Evolutionary conservation across 2,329 filamentous ascomycete genomes (phyloP).

Genomic region (Colletotrichum cordylinicola): DNA sequence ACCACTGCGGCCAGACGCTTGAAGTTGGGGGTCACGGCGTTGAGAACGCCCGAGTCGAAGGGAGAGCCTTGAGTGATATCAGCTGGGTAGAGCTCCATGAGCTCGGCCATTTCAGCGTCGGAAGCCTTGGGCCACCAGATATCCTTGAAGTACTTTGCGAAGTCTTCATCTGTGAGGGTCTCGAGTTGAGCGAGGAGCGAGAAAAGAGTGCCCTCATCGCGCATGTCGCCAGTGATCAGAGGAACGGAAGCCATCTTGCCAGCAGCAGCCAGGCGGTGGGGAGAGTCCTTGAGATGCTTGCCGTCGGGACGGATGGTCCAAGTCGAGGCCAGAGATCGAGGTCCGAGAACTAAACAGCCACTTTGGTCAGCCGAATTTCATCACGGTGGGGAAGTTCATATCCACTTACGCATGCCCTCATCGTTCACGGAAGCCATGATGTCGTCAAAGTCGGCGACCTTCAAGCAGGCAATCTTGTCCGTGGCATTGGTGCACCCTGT

Average conservation of each 20-base stretch:
- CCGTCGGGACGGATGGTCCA: neutral
- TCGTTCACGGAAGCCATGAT: constrained; percentile 2
- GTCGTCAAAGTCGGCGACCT: neutral
- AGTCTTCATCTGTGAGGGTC: neutral
- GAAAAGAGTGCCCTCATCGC: constrained; percentile 72
- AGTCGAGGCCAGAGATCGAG: neutral
- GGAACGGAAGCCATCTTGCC: constrained; percentile 46
- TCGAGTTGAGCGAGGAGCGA: constrained; percentile 40
- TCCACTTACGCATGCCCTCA: constrained; percentile 3
- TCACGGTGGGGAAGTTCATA: too few relatives aligned
- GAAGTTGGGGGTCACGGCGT: constrained; percentile 69
- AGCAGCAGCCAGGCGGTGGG: neutral
- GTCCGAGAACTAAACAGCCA: neutral
- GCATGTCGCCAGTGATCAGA: constrained; percentile 67
- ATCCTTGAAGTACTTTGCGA: neutral
- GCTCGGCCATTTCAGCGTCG: neutral
- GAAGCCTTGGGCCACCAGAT: neutral
- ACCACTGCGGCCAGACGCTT: constrained; percentile 68
- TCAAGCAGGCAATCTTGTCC: neutral
- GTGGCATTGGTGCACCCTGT: neutral
- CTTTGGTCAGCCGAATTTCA: neutral
- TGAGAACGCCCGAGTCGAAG: constrained; percentile 60
- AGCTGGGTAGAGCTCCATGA: constrained; percentile 31
- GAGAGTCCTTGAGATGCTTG: neutral
- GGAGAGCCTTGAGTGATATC: constrained; percentile 63